phyloP scores from a whole-genome alignment of 371 early-diverging fungal species.

The Cokeromyces recurvatus region DNA sequence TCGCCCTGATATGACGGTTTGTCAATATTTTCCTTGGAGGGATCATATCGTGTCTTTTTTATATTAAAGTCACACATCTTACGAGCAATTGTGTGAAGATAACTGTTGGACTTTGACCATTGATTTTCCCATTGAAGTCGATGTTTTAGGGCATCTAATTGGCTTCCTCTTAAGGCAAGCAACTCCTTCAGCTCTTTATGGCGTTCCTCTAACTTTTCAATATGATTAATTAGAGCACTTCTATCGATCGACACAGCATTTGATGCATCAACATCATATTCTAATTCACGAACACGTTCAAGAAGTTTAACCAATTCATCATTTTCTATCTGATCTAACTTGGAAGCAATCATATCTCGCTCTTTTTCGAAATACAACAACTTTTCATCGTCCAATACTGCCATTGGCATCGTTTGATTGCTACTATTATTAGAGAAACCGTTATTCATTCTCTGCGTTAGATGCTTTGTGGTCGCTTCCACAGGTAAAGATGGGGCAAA shows the following conservation, averaged over 20 bases:
- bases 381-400: slow-evolving; percentile 23
- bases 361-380: slow-evolving; percentile 42
- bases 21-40: slow-evolving; percentile 28
- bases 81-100: slow-evolving; percentile 31
- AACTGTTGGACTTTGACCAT: slow-evolving; percentile 32
- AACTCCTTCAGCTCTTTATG: slow-evolving; percentile 21
- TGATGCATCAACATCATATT: slow-evolving; percentile 33
- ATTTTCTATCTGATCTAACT: slow-evolving; percentile 31
- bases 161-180: slow-evolving; percentile 16
- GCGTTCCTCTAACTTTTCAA: slow-evolving; percentile 23
- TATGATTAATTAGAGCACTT: slow-evolving; percentile 17
- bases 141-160: slow-evolving; percentile 28
- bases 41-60: slow-evolving; percentile 39
- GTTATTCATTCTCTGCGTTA: background rate
- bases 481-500: background rate
- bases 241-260: slow-evolving; percentile 38
- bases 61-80: slow-evolving; percentile 41
- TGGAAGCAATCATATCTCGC: slow-evolving; percentile 27
- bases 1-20: slow-evolving; percentile 33
- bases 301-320: slow-evolving; percentile 31
- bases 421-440: background rate
- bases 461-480: background rate
- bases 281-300: slow-evolving; percentile 25
- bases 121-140: slow-evolving; percentile 36
- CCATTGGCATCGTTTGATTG: background rate